Evolutionary conservation across 1,284 basidiomycete genomes (phyloP).

Genomic region (Ustilago esculenta): DNA sequence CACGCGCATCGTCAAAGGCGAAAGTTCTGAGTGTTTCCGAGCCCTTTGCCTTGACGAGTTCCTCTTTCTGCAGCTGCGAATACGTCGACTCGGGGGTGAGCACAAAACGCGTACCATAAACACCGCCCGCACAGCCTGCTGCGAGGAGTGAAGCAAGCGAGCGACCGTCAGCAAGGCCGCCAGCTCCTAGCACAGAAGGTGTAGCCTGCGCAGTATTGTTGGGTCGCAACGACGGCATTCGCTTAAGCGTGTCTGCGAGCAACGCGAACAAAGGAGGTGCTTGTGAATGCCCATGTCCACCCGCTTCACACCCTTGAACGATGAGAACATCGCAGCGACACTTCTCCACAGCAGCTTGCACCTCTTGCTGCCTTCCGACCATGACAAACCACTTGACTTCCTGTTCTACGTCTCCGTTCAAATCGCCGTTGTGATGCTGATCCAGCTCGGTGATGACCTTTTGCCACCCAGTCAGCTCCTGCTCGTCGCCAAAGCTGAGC

Average conservation of each 20-base stretch:
- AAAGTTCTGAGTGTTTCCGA: conserved; percentile 54
- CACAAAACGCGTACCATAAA: conserved; percentile 63
- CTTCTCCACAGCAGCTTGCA: conserved; percentile 44
- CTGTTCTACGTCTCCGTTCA: conserved; percentile 22
- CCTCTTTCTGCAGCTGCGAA: conserved; percentile 54
- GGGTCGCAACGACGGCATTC: conserved; percentile 18
- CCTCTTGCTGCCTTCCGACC: conserved; percentile 51
- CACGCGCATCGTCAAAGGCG: conserved; percentile 63
- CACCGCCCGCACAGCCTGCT: conserved; percentile 60
- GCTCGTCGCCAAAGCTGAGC: conserved; percentile 59
- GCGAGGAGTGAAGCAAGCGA: conserved; percentile 53
- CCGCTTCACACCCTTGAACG: conserved; percentile 58
- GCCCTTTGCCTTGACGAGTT: conserved; percentile 37
- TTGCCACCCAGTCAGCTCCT: conserved; percentile 49
- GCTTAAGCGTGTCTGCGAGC: conserved; percentile 26
- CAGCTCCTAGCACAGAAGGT: conserved; percentile 55
- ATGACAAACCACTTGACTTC: conserved; percentile 53
- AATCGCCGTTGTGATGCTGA: conserved; percentile 24
- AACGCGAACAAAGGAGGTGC: conserved; percentile 54
- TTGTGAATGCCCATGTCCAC: conserved; percentile 60
- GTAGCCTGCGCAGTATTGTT: conserved; percentile 16
- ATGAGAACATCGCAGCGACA: conserved; percentile 56
- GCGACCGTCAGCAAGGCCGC: conserved; percentile 55
- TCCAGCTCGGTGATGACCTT: conserved; percentile 43
- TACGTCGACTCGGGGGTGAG: conserved; percentile 61